Evolutionary conservation across 495 filamentous ascomycete genomes (phyloP), one percentile per base, ranked within the genome.

Genomic region (Tuber borchii): DNA sequence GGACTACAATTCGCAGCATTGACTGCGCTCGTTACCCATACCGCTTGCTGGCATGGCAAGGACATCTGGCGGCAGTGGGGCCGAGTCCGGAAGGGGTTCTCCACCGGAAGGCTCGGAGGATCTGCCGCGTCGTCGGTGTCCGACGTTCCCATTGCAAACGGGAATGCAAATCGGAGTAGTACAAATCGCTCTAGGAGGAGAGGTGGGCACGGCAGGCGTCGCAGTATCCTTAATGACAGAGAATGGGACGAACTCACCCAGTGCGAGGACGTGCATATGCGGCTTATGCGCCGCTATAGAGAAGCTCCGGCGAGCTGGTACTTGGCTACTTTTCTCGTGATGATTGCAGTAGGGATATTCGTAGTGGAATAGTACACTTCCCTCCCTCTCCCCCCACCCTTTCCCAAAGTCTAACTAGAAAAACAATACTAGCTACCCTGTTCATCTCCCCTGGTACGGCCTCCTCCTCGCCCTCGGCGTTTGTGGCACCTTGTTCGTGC

Each of bases 221-320:
- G 68, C 14, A 82, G 77, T 20, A 77, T 48, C 26, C 71, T 77
- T 22, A 56, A 44, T 73, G 81, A 83, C 82, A 78, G 85, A 82
- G 72, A 84, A 76, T 73, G 84, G 45, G 89, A 91, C 17, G 87
- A 90, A 65, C 85, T 91, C 22, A 87, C 91, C 75, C 87, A 84
- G 72, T 84, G 87, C 42, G 92, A 93, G 79, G 92, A 94, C 78
- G 90, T 94, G 4, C 92, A 95, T 80, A 90, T 90, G 79, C 88
- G 93, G 0, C 85, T 95, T 20, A 93, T 95, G 91, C 87, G 86
- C 78, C 85, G 88, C 71, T 92, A 93, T 76, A 87, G 89, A 71
- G 92, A 95, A 83, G 92, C 92, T 0, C 93, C 93, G 3, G 86
- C 90, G 69, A 87, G 86, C 77, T 95, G 93, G 93, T 95, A 95